Conservation (phyloP, 2,329 filamentous ascomycete species). For the Ophioceras dolichostomum region DNA sequence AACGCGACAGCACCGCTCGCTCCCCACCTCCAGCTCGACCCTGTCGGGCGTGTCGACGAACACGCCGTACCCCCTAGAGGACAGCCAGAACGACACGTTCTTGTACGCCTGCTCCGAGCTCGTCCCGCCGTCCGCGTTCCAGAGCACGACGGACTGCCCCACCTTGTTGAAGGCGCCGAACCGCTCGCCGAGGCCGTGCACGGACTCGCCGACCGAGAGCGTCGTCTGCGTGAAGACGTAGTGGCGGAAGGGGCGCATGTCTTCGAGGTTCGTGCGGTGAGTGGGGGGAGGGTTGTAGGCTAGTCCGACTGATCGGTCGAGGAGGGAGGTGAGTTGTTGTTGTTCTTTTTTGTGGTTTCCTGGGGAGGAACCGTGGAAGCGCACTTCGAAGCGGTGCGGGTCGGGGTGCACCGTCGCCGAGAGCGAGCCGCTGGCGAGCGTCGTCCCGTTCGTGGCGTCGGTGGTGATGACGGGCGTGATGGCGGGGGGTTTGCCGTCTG, state of each 20-base stretch:
- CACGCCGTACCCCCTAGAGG: slow-evolving; percentile 62
- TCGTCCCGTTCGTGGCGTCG: slow-evolving; percentile 24
- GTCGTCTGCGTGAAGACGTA: slow-evolving; percentile 45
- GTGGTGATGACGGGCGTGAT: slow-evolving; percentile 26
- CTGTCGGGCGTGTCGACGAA: slow-evolving; percentile 61
- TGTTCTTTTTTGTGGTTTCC: too few relatives aligned
- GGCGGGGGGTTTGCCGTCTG: slow-evolving; percentile 30
- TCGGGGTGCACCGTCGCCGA: slow-evolving; percentile 26
- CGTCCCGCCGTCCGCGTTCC: slow-evolving; percentile 53
- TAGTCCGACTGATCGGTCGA: slow-evolving; percentile 41
- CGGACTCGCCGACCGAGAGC: slow-evolving; percentile 47
- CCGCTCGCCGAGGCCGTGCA: slow-evolving; percentile 64
- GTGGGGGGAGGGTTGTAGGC: slow-evolving; percentile 41
- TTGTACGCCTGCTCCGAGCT: slow-evolving; percentile 62
- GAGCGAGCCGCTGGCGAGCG: slow-evolving; percentile 35
- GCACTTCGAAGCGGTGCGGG: slow-evolving; percentile 40
- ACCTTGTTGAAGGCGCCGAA: slow-evolving; percentile 70
- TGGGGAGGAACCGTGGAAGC: slow-evolving; percentile 38
- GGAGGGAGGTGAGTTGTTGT: slow-evolving; percentile 36
- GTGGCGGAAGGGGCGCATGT: slow-evolving; percentile 38
- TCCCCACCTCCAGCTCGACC: slow-evolving; percentile 62
- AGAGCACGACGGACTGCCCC: slow-evolving; percentile 55
- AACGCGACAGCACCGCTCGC: slow-evolving; percentile 57
- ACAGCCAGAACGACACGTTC: slow-evolving; percentile 59
- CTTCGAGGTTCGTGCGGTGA: slow-evolving; percentile 38